phyloP scores from a whole-genome alignment of 225 moss, liverwort and hornwort species.

The Physcomitrium patens region DNA sequence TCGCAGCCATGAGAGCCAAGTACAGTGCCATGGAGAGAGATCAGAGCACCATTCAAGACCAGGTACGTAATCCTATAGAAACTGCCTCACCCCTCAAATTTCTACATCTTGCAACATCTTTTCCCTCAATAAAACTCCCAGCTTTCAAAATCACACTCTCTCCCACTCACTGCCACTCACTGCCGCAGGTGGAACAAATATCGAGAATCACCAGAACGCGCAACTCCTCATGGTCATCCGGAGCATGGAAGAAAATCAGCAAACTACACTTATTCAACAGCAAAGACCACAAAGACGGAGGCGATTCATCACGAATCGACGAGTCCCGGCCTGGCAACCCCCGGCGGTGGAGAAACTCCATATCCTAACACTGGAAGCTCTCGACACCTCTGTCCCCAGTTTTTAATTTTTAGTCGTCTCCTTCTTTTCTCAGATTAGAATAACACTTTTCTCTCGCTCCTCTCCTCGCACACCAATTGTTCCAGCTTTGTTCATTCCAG shows the following conservation, averaged over 20 bases:
- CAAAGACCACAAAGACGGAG: constrained; percentile 13
- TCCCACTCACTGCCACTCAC: background rate
- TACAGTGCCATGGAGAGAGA: constrained; percentile 71
- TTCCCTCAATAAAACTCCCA: too few species aligned
- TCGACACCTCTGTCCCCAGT: background rate
- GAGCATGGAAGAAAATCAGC: constrained; percentile 70
- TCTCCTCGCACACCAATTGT: too few species aligned
- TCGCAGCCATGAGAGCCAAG: constrained; percentile 74
- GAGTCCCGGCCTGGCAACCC: constrained; percentile 23
- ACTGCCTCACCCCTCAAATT: too few species aligned
- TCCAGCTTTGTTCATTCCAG: too few species aligned
- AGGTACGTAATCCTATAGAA: constrained; percentile 20
- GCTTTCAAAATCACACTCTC: too few species aligned
- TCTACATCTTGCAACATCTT: too few species aligned
- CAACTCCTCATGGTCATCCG: constrained; percentile 56
- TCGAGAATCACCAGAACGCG: constrained; percentile 46
- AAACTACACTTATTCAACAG: constrained; percentile 38
- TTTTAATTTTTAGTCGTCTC: background rate
- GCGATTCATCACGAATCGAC: constrained; percentile 20
- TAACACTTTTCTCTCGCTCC: too few species aligned
- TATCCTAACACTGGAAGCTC: constrained; percentile 31
- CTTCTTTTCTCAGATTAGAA: too few species aligned
- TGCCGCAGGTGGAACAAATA: constrained; percentile 63
- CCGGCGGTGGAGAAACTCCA: constrained; percentile 55
- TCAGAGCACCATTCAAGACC: constrained; percentile 67